These are phyloP conservation scores for Epichloe gansuensis DNA, from an alignment of 2,329 filamentous ascomycete species.

Conservation along the genomic window DNA sequence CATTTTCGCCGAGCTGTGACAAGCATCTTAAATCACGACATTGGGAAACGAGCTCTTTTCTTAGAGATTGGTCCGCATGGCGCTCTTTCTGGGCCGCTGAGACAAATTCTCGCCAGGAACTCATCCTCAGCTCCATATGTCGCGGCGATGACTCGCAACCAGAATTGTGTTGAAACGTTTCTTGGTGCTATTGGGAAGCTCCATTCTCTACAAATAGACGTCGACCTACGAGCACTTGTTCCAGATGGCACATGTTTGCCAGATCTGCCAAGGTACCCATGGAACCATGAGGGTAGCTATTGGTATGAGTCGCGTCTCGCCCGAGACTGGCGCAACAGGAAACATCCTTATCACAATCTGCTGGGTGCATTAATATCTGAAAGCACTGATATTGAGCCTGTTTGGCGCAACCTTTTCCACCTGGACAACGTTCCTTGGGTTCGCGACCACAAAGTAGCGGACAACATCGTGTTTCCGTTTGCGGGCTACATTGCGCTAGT, in stretches of 20 bases:
- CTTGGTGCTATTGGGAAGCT: slow-evolving; percentile 8
- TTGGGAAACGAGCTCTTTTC: slow-evolving; percentile 1
- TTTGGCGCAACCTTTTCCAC: slow-evolving; percentile 13
- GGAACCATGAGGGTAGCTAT: slow-evolving; percentile 6
- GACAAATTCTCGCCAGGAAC: slow-evolving; percentile 6
- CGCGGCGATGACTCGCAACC: slow-evolving; percentile 4
- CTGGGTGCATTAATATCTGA: slow-evolving; percentile 10
- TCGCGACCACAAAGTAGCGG: slow-evolving; percentile 30
- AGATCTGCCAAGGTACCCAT: slow-evolving; percentile 10
- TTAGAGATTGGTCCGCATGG: slow-evolving; percentile 14
- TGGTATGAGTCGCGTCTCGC: slow-evolving; percentile 8
- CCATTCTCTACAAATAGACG: background rate
- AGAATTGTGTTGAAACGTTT: slow-evolving; percentile 1
- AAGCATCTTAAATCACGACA: background rate
- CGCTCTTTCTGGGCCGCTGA: slow-evolving; percentile 10
- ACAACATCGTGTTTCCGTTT: slow-evolving; percentile 28
- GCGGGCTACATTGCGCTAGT: slow-evolving; percentile 23
- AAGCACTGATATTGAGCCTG: slow-evolving; percentile 6
- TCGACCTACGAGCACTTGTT: slow-evolving; percentile 5
- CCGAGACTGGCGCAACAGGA: slow-evolving; percentile 4
- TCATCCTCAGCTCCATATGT: slow-evolving; percentile 3
- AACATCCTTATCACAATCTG: slow-evolving; percentile 6
- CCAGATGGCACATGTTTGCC: background rate
- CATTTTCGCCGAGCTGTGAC: slow-evolving; percentile 5
- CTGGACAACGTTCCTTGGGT: slow-evolving; percentile 23